Evolutionary conservation across 306 rosid species (phyloP), one percentile per base, ranked within the genome.

Genomic region (Sindora glabra): DNA sequence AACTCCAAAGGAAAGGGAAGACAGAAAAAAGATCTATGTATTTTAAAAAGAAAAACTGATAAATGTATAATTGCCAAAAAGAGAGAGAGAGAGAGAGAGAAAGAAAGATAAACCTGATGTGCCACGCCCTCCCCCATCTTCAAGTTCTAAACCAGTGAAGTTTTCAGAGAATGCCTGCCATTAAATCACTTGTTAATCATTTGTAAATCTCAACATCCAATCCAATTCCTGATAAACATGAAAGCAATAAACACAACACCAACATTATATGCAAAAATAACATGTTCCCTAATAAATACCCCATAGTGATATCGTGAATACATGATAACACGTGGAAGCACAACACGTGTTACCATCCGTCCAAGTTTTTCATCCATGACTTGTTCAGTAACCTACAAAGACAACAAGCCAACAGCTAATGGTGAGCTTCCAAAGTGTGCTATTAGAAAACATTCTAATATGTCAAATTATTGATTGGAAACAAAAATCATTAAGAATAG

Each of bases 111-210:
- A 64, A 77, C 97, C 96, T 85, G 99, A 94, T 68, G 99, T 94
- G 51, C 99, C 97, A 0, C 99, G 95, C 34, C 99, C 99, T 64
- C 99, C 99, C 59, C 99, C 97, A 64, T 94, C 99, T 84, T 94
- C 99, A 62, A 94, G 85, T 79, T 94, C 99, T 72, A 94, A 82
- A 64, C 99, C 97, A 44, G 94, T 80, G 73, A 94, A 94, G 71
- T 89, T 86, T 65, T 73, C 77, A 2, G 99, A 89, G 75, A 84
- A 94, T 1, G 94, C 95, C 99, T 94, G 83, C 65, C 77, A 76
- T 53, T 37, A 59, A 49, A 56, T 56, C 25, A 62, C 30, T 54
- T 53, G 44, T 67, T 15, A 72, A 71, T 46, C 33, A 19, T 21
- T 65, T 44, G 57, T 56, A 18, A n/a, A n/a, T n/a, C n/a, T n/a